These are phyloP conservation scores for Eleusine indica DNA, from an alignment of 176 grass and related monocot species.

Conservation along the genomic window DNA sequence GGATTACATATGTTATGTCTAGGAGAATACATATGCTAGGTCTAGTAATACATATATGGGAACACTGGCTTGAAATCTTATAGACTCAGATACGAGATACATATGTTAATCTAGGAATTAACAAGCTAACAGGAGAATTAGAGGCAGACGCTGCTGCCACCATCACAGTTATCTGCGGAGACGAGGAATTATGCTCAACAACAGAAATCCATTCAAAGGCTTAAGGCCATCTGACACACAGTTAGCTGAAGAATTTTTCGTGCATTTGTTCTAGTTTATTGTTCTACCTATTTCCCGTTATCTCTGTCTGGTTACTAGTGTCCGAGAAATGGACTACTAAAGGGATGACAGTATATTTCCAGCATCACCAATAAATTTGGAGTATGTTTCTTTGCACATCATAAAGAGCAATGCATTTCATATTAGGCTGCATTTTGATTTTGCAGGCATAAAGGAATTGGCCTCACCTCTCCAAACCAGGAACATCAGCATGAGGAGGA, in stretches of 20 bases:
- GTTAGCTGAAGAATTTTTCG: not conserved
- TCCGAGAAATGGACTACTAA: not conserved
- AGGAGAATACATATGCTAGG: not conserved
- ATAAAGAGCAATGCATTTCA: not conserved
- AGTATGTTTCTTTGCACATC: not conserved
- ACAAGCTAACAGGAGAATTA: not conserved
- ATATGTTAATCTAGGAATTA: not conserved
- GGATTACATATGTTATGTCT: not conserved
- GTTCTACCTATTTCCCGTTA: not conserved
- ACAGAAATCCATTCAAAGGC: not conserved
- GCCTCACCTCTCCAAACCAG: slow-evolving; percentile 47
- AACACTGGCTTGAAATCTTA: too few species aligned
- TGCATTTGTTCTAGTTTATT: not conserved
- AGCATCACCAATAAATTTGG: not conserved
- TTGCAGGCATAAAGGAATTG: slow-evolving; percentile 7
- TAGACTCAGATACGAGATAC: too few species aligned
- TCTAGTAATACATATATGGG: too few species aligned
- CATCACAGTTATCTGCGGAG: not conserved
- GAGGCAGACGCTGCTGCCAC: not conserved
- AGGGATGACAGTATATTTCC: not conserved
- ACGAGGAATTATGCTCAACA: slow-evolving; percentile 1
- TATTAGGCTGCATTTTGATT: not conserved
- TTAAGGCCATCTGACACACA: not conserved
- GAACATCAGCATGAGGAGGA: slow-evolving; percentile 27
- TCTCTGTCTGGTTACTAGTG: not conserved